phyloP scores from a whole-genome alignment of 1,284 basidiomycete genomes.

The Ustilago loliicola region DNA sequence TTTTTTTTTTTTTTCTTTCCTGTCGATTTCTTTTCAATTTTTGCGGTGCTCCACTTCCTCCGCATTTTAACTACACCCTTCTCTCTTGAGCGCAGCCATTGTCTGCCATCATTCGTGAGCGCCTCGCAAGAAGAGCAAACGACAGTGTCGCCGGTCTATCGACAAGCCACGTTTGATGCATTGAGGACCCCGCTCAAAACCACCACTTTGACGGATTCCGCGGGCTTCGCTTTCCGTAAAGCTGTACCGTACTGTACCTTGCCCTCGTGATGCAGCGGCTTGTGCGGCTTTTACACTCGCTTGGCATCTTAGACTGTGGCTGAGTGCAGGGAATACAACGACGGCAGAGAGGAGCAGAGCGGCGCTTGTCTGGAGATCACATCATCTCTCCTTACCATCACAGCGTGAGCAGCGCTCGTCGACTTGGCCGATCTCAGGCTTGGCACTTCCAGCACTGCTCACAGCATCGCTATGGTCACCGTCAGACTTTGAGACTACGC shows the following conservation, averaged over 20 bases:
- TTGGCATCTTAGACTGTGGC: neutral
- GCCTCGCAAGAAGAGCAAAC: neutral
- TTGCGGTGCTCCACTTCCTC: conserved; percentile 10
- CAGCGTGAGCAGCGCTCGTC: too few relatives aligned
- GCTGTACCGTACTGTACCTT: neutral
- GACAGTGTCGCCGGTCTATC: conserved; percentile 2
- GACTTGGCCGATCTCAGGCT: neutral
- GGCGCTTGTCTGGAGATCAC: too few relatives aligned
- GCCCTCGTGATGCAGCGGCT: conserved; percentile 3
- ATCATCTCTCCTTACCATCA: too few relatives aligned
- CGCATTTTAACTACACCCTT: neutral
- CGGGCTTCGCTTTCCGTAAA: neutral
- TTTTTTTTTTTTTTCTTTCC: neutral
- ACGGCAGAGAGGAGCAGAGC: too few relatives aligned
- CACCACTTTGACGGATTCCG: neutral
- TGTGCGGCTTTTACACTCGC: neutral
- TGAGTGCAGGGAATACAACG: too few relatives aligned
- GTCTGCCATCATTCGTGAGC: neutral
- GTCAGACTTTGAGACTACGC: neutral
- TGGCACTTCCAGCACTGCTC: neutral
- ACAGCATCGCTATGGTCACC: neutral
- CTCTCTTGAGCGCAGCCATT: neutral
- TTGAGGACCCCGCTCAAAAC: neutral
- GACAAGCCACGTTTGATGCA: neutral
- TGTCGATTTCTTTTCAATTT: too few relatives aligned